Percentiles rank a stretch among this genome's conserved stretches.
Evolutionary conservation across 331 rosid species (phyloP).

Genomic region (Phaseolus coccineus): DNA sequence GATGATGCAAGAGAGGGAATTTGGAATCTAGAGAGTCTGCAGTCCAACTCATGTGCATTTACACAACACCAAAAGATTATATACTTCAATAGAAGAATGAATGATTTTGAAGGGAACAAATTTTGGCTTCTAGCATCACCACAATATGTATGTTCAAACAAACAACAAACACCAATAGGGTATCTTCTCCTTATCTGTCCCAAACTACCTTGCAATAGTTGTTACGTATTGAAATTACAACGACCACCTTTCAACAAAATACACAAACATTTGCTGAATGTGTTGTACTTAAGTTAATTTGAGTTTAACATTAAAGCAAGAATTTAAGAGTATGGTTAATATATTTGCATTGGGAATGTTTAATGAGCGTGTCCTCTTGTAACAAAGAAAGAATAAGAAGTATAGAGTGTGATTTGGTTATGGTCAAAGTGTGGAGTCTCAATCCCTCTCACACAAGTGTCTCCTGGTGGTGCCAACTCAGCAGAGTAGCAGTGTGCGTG

Average conservation of each 20-base stretch:
- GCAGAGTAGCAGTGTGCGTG: constrained; percentile 35
- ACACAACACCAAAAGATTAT: background rate
- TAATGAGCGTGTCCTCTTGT: background rate
- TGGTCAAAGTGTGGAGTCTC: constrained; percentile 13
- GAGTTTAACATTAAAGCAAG: no score
- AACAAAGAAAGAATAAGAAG: no score
- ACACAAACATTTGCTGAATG: no score
- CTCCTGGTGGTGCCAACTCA: constrained; percentile 38
- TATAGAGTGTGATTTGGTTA: no score
- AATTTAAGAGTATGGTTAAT: no score
- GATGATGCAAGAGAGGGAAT: background rate
- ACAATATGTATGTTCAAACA: constrained; percentile 43
- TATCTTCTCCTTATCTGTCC: constrained; percentile 27
- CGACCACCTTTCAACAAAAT: no score
- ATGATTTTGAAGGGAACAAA: background rate
- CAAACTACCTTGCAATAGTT: background rate
- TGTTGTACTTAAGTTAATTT: no score
- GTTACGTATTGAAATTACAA: background rate
- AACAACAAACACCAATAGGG: constrained; percentile 33
- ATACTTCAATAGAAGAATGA: background rate
- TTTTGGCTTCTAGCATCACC: constrained; percentile 32
- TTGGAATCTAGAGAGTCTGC: background rate
- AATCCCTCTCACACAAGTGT: background rate
- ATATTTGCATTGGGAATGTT: no score
- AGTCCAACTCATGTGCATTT: background rate